Conservation (phyloP, 768 basidiomycete genomes). For the Rhizopogon rudus region DNA sequence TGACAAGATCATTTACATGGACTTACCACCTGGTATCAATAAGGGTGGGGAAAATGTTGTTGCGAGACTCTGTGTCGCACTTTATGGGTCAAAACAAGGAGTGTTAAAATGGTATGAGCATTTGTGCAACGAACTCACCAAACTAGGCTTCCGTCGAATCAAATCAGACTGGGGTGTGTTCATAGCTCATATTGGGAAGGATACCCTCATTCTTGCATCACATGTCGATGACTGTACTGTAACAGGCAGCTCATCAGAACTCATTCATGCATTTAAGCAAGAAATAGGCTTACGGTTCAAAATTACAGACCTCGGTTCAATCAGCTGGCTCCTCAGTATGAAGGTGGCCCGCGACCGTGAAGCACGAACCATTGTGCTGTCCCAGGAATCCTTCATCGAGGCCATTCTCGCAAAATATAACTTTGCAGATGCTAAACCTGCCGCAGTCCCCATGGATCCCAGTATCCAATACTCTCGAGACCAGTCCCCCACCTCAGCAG, state of each 20-base stretch:
- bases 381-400: background rate
- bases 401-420: conserved; percentile 2
- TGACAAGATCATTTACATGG: conserved; percentile 16
- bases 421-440: conserved; percentile 3
- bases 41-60: conserved; percentile 4
- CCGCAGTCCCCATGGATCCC: conserved; percentile 4
- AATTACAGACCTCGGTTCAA: background rate
- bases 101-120: conserved; percentile 6
- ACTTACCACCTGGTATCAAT: conserved; percentile 26
- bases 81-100: conserved; percentile 9
- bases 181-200: background rate
- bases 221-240: conserved; percentile 8
- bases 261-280: conserved; percentile 1
- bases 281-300: background rate
- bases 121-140: background rate
- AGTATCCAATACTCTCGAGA: background rate
- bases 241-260: background rate
- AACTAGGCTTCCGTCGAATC: background rate
- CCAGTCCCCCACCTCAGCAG: background rate
- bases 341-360: background rate
- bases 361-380: background rate
- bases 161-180: conserved; percentile 7
- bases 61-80: background rate
- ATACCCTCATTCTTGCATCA: background rate
- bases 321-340: conserved; percentile 10